Percentiles rank a stretch among this genome's conserved stretches.
These are phyloP conservation scores for Rubroshorea leprosula DNA, from an alignment of 345 rosid genomes.

Conservation along the genomic window DNA sequence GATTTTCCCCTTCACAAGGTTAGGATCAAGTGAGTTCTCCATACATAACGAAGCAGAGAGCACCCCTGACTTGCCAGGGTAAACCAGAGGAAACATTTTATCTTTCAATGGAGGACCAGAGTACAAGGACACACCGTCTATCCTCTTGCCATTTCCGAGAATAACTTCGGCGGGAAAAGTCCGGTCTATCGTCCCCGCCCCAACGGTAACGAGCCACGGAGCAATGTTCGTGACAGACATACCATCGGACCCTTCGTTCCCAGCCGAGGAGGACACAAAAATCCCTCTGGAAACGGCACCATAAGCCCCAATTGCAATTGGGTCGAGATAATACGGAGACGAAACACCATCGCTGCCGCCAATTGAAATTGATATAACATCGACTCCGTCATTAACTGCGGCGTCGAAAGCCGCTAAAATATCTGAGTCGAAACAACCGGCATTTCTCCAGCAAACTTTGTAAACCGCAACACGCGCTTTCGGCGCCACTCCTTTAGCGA, in stretches of 20 bases:
- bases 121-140: conserved; percentile 65
- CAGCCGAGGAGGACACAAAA: conserved; percentile 50
- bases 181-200: conserved; percentile 73
- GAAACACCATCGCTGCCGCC: conserved; percentile 75
- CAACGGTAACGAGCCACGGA: conserved; percentile 70
- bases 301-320: conserved; percentile 71
- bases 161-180: conserved; percentile 62
- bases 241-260: conserved; percentile 72
- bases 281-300: conserved; percentile 51
- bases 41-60: conserved; percentile 63
- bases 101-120: conserved; percentile 47
- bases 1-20: conserved; percentile 56
- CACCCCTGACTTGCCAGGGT: conserved; percentile 60
- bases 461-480: conserved; percentile 71
- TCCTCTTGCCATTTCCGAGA: conserved; percentile 51
- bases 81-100: conserved; percentile 60
- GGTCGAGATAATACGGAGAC: conserved; percentile 74
- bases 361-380: conserved; percentile 71
- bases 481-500: conserved; percentile 87
- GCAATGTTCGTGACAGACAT: conserved; percentile 78
- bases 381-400: conserved; percentile 61
- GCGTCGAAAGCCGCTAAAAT: conserved; percentile 70
- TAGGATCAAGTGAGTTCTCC: conserved; percentile 69
- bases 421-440: conserved; percentile 79
- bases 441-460: conserved; percentile 79